phyloP scores from a whole-genome alignment of 2,329 filamentous ascomycete genomes.

The Phialophora verrucosa region DNA sequence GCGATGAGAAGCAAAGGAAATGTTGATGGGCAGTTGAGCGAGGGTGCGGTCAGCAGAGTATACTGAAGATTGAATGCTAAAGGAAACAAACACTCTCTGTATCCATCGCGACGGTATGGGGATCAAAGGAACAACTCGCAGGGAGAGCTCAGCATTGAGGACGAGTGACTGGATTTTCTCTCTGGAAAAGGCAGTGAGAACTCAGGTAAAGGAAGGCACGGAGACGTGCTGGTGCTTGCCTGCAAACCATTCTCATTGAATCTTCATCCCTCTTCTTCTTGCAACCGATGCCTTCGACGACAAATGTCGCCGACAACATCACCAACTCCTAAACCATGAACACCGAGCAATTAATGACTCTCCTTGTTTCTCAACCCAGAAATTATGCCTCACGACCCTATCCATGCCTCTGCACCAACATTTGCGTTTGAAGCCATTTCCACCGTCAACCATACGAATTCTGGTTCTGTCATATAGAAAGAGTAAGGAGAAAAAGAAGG shows the following conservation, averaged over 20 bases:
- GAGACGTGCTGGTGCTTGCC: not conserved
- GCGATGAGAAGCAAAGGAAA: not conserved
- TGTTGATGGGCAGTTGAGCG: not conserved
- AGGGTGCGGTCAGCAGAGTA: slow-evolving; percentile 5
- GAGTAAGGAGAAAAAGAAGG: not conserved
- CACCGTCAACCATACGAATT: not conserved
- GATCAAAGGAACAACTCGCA: not conserved
- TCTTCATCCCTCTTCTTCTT: not conserved
- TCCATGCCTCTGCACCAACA: not conserved
- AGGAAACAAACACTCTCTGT: slow-evolving; percentile 6
- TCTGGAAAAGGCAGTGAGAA: not conserved
- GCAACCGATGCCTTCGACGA: not conserved
- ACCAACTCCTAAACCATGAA: not conserved
- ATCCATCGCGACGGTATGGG: not conserved
- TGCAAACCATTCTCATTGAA: not conserved
- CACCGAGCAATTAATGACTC: not conserved
- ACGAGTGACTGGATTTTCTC: not conserved
- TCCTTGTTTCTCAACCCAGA: not conserved
- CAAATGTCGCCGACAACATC: not conserved
- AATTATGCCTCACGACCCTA: not conserved
- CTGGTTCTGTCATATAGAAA: not conserved
- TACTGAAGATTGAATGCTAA: slow-evolving; percentile 13
- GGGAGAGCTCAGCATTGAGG: not conserved
- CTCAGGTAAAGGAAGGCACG: slow-evolving; percentile 8
- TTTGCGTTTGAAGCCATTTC: not conserved